phyloP scores from a whole-genome alignment of 495 filamentous ascomycete species.

The Lasiosphaeriaceae sp. region DNA sequence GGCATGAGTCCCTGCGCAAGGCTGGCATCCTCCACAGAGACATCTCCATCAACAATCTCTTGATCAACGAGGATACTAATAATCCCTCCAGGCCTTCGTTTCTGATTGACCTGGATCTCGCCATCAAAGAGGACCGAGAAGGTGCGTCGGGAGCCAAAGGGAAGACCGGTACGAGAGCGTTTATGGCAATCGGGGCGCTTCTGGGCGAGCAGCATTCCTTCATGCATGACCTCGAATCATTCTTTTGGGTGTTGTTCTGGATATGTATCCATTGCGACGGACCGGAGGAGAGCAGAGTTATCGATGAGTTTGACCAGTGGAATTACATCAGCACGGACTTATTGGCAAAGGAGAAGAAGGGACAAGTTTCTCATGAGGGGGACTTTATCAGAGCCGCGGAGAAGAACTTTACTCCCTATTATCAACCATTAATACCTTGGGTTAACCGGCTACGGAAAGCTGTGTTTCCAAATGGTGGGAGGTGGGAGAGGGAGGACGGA shows the following conservation, averaged over 20 bases:
- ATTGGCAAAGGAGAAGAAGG: slow-evolving; percentile 7
- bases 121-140: slow-evolving; percentile 29
- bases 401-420: slow-evolving; percentile 31
- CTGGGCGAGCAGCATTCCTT: slow-evolving; percentile 38
- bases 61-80: slow-evolving; percentile 36
- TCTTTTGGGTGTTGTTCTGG: slow-evolving; percentile 53
- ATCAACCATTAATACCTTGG: slow-evolving; percentile 15
- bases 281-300: slow-evolving; percentile 15
- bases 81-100: slow-evolving; percentile 27
- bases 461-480: slow-evolving; percentile 29
- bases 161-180: slow-evolving; percentile 43
- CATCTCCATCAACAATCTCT: slow-evolving; percentile 36
- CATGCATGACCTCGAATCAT: slow-evolving; percentile 50
- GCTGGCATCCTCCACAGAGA: slow-evolving; percentile 27
- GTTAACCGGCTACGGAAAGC: slow-evolving; percentile 27
- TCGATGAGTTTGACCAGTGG: slow-evolving; percentile 21
- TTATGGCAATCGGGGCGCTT: slow-evolving; percentile 42
- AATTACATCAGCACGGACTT: slow-evolving; percentile 20
- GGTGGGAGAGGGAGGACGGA: slow-evolving; percentile 19
- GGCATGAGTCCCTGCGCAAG: slow-evolving; percentile 8
- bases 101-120: slow-evolving; percentile 43
- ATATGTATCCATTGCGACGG: slow-evolving; percentile 42
- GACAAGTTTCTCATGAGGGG: slow-evolving; percentile 22
- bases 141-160: slow-evolving; percentile 33
- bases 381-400: slow-evolving; percentile 27